Base-by-base conservation (phyloP, 257 asterid species). In the Fraxinus excelsior region DNA sequence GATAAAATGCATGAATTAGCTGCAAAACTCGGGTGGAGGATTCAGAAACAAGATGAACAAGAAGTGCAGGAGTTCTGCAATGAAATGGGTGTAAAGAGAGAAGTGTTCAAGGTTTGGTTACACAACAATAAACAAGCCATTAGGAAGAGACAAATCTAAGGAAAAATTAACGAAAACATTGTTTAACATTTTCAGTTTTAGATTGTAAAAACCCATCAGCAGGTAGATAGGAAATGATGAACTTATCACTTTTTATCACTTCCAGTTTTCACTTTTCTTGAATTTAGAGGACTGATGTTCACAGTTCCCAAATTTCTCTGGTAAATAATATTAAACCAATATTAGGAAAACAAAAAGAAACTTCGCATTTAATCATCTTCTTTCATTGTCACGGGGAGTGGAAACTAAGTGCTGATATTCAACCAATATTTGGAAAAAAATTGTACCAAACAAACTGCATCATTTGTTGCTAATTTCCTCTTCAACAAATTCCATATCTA, bases 41-140 rank as follows among this genome's bases (percentile, higher is more conserved):
- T 92, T 1, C 91, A 87, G 67, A 90, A 89, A 75, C 83, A 88
- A 69, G 92, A 92, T 53, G 97, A 86, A 29, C 66, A 84, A 69
- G 85, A 89, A 71, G 93, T 92, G 80, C 78, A 80, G 29, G 80
- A 75, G 26, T 86, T 87, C 28, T 92, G 97, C 80, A 42, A 46
- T 11, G 89, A 88, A 46, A 78, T 87, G 8, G 91, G 96, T 4
- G 82, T 93, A 12, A 88, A 87, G 69, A 84, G 94, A 28, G 85
- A 87, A 68, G 98, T 88, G 12, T 91, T 93, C 78, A 93, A 91
- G 74, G 98, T 93, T 9, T 93, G 92, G 91, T 90, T 93, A 94
- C 97, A 93, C 84, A 93, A 91, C 85, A 87, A 88, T 81, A 93
- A 93, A 80, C 97, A 91, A 76, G 91, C 95, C 0, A 81, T 76